Evolutionary conservation across 2,329 filamentous ascomycete genomes (phyloP).

Genomic region (Lachnellula cervina): DNA sequence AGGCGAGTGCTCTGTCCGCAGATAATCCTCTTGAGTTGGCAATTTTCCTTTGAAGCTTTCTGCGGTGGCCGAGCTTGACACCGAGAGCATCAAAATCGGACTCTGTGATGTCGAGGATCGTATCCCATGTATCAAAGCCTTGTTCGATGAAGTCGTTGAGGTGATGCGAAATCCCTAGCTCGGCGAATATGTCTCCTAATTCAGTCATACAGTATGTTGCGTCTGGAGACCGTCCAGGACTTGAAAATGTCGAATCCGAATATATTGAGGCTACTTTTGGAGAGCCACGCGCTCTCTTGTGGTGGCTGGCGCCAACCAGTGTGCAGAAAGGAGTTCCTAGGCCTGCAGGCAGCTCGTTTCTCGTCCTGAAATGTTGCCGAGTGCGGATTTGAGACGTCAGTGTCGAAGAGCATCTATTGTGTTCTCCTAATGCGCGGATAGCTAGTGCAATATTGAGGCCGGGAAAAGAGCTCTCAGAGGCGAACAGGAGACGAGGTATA

Average conservation of each 20-base stretch:
- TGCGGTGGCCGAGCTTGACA: constrained; percentile 75
- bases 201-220: constrained; percentile 40
- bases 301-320: neutral
- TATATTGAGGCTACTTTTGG: neutral
- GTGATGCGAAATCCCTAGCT: constrained; percentile 76
- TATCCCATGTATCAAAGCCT: constrained; percentile 82
- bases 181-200: constrained; percentile 62
- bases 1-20: constrained; percentile 33
- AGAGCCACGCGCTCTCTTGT: neutral
- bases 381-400: neutral
- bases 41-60: constrained; percentile 82
- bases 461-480: too few species aligned
- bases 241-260: neutral
- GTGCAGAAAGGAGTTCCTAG: neutral
- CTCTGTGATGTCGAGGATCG: constrained; percentile 77
- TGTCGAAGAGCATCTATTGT: too few species aligned
- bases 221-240: constrained; percentile 32
- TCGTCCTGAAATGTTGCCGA: neutral
- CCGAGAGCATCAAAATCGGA: constrained; percentile 71
- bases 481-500: too few species aligned
- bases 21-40: constrained; percentile 63
- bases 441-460: too few species aligned
- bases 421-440: too few species aligned
- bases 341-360: neutral
- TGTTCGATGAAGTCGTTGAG: constrained; percentile 67